Percentiles rank a stretch among this genome's conserved stretches.
These are phyloP conservation scores for Eucalyptus cladocalyx DNA, from an alignment of 345 rosid species.

Conservation along the genomic window DNA sequence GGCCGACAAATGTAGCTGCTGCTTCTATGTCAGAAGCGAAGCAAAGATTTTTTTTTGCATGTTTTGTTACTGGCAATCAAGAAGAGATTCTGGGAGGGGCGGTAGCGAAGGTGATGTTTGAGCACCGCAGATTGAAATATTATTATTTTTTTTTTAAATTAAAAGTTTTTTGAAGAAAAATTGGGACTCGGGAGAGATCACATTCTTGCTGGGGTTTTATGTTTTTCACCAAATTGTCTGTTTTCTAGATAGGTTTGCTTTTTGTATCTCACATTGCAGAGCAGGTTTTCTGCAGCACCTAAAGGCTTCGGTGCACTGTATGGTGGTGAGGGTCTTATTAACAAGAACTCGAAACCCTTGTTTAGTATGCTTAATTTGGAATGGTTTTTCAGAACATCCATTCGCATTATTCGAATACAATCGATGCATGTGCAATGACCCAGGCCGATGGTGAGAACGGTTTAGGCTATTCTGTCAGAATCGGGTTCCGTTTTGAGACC, in stretches of 20 bases:
- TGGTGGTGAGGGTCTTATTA: background rate
- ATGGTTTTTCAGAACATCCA: background rate
- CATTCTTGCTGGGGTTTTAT: background rate
- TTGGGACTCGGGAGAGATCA: background rate
- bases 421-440: background rate
- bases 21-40: background rate
- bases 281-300: background rate
- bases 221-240: background rate
- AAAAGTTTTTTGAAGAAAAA: background rate
- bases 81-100: background rate
- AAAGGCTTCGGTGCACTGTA: background rate
- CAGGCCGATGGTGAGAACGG: fast-evolving
- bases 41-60: background rate
- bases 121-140: background rate
- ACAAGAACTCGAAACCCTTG: background rate
- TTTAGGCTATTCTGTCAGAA: background rate
- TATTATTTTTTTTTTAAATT: too few relatives aligned
- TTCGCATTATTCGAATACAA: background rate
- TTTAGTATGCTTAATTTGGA: background rate
- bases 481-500: fast-evolving
- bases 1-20: background rate
- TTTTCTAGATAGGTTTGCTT: background rate
- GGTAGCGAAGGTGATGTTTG: background rate
- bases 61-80: background rate
- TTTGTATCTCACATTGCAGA: background rate